Percentiles rank a stretch among this genome's conserved stretches.
phyloP scores from a whole-genome alignment of 352 stramenopile genomes.

The Phytophthora syringae region DNA sequence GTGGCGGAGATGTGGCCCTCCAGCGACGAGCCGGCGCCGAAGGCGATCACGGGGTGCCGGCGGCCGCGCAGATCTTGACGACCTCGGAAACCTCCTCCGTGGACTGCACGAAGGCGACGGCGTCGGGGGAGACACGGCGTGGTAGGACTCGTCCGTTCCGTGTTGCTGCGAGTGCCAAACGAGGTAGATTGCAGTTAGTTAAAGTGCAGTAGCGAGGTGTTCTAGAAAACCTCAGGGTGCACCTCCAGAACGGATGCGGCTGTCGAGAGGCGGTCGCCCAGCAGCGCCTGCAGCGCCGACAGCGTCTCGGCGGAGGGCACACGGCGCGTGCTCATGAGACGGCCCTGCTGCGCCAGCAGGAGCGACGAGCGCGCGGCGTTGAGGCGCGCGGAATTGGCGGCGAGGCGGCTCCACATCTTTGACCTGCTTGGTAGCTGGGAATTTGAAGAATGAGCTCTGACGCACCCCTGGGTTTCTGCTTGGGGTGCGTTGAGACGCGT shows the following conservation, averaged over 20 bases:
- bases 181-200: not conserved
- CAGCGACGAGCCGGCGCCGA: conserved; percentile 92
- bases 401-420: conserved; percentile 45
- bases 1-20: conserved; percentile 96
- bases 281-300: conserved; percentile 56
- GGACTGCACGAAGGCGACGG: conserved; percentile 85
- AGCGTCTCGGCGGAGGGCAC: conserved; percentile 42
- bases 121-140: conserved; percentile 86
- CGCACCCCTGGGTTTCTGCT: not conserved
- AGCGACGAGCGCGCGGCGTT: conserved; percentile 22
- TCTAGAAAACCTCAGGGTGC: not conserved
- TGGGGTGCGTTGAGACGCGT: too few species aligned
- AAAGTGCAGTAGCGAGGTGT: not conserved
- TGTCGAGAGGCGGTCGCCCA: conserved; percentile 79
- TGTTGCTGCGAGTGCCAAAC: too few species aligned
- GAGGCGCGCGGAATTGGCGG: conserved; percentile 24
- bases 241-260: conserved; percentile 66
- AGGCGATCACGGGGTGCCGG: conserved; percentile 94
- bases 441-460: conserved; percentile 39
- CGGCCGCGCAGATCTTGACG: conserved; percentile 88
- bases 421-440: conserved; percentile 7
- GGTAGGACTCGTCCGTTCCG: conserved; percentile 92
- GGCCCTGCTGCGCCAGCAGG: conserved; percentile 21
- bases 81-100: conserved; percentile 92
- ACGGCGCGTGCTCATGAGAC: conserved; percentile 36